A percentile compares a stretch with the other conserved stretches of the same genome.
Evolutionary conservation across 129 eudicot species (phyloP).

Genomic region (Escallonia herrerae): DNA sequence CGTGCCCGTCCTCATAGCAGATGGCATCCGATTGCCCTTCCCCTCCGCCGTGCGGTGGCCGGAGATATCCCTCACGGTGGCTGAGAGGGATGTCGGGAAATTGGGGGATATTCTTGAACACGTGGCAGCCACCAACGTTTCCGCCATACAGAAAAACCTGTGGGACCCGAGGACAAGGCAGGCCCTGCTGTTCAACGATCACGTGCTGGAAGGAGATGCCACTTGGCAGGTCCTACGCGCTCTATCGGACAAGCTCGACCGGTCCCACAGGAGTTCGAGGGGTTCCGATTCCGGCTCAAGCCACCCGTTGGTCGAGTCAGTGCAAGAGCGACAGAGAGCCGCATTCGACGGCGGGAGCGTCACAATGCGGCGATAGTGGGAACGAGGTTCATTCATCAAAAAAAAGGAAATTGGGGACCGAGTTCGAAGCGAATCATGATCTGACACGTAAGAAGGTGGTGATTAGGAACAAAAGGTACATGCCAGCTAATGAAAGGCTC

Average conservation of each 20-base stretch:
- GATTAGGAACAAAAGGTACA: neutral
- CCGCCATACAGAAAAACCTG: constrained; percentile 50
- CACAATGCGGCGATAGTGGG: no score
- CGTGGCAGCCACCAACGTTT: constrained; percentile 62
- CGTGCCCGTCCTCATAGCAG: constrained; percentile 81
- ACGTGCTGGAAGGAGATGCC: constrained; percentile 60
- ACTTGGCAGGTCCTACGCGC: constrained; percentile 58
- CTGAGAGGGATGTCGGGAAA: constrained; percentile 51
- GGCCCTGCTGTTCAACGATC: constrained; percentile 45
- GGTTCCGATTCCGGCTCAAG: neutral
- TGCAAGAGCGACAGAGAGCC: no score
- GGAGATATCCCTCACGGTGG: constrained; percentile 65
- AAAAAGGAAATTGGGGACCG: no score
- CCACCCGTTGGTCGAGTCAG: no score
- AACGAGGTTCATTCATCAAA: no score
- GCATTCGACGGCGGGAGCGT: no score
- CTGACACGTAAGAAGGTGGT: constrained; percentile 14
- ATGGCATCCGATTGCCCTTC: constrained; percentile 68
- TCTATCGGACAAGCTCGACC: constrained; percentile 29
- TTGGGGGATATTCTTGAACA: constrained; percentile 51
- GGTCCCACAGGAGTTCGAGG: constrained; percentile 34
- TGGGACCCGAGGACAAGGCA: constrained; percentile 38
- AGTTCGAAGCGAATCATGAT: constrained; percentile 12
- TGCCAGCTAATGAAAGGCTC: constrained; percentile 12
- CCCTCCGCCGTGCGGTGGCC: constrained; percentile 51